Percentiles rank a stretch among this genome's conserved stretches.
Evolutionary conservation across 129 eudicot species (phyloP).

Genomic region (Mikania micrantha): DNA sequence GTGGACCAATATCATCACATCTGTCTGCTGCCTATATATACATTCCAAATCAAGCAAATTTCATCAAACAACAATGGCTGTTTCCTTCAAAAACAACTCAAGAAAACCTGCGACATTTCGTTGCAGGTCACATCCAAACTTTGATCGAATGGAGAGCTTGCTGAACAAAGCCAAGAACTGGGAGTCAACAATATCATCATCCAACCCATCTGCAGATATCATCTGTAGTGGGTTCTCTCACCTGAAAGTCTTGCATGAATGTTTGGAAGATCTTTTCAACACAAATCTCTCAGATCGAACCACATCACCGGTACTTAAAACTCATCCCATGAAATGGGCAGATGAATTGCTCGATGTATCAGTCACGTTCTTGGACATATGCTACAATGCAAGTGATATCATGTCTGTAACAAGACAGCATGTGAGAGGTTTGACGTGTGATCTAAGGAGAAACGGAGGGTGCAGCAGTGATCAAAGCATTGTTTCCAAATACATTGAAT

Average conservation of each 20-base stretch:
- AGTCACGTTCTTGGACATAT: constrained; percentile 24
- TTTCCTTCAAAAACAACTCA: constrained; percentile 17
- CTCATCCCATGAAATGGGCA: constrained; percentile 17
- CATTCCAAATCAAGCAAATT: not conserved
- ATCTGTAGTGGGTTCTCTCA: constrained; percentile 25
- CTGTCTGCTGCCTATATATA: not conserved
- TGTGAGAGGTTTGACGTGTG: constrained; percentile 15
- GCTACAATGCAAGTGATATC: constrained; percentile 18
- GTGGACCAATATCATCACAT: not conserved
- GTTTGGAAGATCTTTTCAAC: constrained; percentile 28
- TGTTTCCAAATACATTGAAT: constrained; percentile 10
- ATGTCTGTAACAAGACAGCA: constrained; percentile 13
- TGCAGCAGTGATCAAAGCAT: constrained; percentile 3
- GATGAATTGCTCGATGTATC: constrained; percentile 29
- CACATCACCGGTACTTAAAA: constrained; percentile 5
- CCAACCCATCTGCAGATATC: constrained; percentile 15
- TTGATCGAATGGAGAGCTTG: constrained; percentile 12
- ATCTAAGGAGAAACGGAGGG: constrained; percentile 24
- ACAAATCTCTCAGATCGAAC: constrained; percentile 11
- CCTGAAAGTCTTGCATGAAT: constrained; percentile 25
- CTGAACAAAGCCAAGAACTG: constrained; percentile 25
- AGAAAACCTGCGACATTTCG: constrained; percentile 19
- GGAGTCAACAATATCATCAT: constrained; percentile 1
- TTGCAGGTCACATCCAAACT: constrained; percentile 31
- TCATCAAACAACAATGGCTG: constrained; percentile 9